phyloP scores from a whole-genome alignment of 2,329 filamentous ascomycete species.

The Ascochyta rabiei region DNA sequence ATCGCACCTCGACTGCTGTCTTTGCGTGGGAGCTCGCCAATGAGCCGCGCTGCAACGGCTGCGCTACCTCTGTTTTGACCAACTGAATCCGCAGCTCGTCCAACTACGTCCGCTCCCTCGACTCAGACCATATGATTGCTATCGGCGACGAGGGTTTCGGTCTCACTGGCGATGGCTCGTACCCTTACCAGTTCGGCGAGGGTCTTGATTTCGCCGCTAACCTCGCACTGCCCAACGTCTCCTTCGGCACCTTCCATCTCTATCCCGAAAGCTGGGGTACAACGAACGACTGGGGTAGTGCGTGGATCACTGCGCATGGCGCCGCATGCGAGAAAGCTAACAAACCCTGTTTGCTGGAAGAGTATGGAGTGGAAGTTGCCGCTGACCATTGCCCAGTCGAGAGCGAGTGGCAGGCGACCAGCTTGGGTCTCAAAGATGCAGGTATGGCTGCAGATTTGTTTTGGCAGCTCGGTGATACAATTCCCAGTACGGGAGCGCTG shows the following conservation, averaged over 20 bases:
- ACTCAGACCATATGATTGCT: constrained; percentile 61
- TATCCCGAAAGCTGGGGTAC: constrained; percentile 64
- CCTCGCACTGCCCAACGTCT: constrained; percentile 55
- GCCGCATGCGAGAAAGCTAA: constrained; percentile 49
- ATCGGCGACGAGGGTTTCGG: constrained; percentile 58
- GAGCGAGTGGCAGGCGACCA: constrained; percentile 58
- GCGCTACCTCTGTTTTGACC: constrained; percentile 51
- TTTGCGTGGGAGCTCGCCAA: constrained; percentile 64
- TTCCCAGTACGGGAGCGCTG: constrained; percentile 56
- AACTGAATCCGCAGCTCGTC: constrained; percentile 62
- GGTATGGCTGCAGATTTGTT: constrained; percentile 53
- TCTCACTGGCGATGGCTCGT: constrained; percentile 34
- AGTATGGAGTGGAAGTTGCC: constrained; percentile 60
- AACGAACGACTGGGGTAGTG: constrained; percentile 58
- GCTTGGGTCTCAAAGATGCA: constrained; percentile 55
- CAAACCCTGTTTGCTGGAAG: constrained; percentile 63
- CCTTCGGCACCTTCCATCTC: constrained; percentile 62
- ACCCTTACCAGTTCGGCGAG: constrained; percentile 51
- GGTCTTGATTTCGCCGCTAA: constrained; percentile 62
- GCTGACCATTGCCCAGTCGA: constrained; percentile 55
- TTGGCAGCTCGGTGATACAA: constrained; percentile 60
- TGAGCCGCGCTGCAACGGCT: constrained; percentile 47
- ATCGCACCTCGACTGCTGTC: constrained; percentile 55
- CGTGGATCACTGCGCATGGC: constrained; percentile 62
- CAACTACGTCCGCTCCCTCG: constrained; percentile 60